phyloP scores from a whole-genome alignment of 1,139 yeast genomes.

The Zygosaccharomyces pseudobailii region DNA sequence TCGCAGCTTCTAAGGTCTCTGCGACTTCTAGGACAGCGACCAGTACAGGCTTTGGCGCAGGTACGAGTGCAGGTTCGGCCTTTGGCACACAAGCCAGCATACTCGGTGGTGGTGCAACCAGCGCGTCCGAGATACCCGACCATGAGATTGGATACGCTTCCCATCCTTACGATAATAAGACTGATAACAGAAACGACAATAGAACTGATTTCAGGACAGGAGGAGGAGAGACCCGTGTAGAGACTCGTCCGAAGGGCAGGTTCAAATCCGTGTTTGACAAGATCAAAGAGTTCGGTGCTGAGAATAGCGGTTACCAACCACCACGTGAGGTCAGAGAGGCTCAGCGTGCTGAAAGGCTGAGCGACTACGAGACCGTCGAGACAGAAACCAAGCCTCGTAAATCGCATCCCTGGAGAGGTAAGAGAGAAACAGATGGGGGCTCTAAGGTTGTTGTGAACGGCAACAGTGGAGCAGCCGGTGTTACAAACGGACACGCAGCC shows the following conservation, averaged over 20 bases:
- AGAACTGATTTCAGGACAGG: not conserved
- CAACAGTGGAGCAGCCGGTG: not conserved
- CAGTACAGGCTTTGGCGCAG: not conserved
- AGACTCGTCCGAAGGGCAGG: conserved; percentile 14
- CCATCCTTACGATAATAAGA: not conserved
- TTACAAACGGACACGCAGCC: not conserved
- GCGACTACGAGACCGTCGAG: not conserved
- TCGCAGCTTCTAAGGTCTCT: no score
- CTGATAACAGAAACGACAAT: not conserved
- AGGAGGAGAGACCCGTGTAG: not conserved
- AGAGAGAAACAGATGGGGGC: not conserved
- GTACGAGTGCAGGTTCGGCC: not conserved
- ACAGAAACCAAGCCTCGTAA: not conserved
- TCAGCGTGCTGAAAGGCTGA: not conserved
- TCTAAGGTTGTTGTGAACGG: not conserved
- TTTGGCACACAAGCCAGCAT: not conserved
- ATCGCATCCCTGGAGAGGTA: not conserved
- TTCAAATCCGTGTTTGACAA: conserved; percentile 26
- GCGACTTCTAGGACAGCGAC: not conserved
- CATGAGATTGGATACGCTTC: not conserved
- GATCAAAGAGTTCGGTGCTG: conserved; percentile 32
- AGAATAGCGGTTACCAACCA: conserved; percentile 32
- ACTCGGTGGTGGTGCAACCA: not conserved
- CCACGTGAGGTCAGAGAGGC: conserved; percentile 13
- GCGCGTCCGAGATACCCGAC: not conserved